Conservation (phyloP, 352 stramenopile genomes). For the Globisporangium abappressorium region DNA sequence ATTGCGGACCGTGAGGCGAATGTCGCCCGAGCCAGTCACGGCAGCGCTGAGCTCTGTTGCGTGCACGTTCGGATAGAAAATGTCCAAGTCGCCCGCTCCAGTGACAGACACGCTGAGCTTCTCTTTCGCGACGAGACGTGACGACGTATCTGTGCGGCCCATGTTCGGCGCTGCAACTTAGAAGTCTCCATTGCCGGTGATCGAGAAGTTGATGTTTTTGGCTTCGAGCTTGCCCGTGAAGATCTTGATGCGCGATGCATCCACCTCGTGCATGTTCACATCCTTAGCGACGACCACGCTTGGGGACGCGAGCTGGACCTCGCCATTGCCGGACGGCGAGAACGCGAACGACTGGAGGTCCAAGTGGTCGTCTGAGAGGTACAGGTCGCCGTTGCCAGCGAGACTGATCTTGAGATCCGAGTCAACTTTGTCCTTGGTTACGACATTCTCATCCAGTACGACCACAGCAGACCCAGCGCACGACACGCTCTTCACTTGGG, state of each 20-base stretch:
- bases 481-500: conserved; percentile 10
- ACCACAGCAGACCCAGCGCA: conserved; percentile 16
- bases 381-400: not conserved
- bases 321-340: not conserved
- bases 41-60: not conserved
- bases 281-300: not conserved
- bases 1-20: not conserved
- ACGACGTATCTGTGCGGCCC: not conserved
- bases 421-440: not conserved
- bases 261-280: not conserved
- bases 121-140: conserved; percentile 1
- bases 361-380: conserved; percentile 3
- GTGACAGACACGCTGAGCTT: not conserved
- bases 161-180: not conserved
- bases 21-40: not conserved
- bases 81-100: not conserved
- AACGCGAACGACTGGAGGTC: conserved; percentile 2
- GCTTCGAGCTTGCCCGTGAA: not conserved
- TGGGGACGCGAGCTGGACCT: not conserved
- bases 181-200: not conserved
- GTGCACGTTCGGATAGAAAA: conserved; percentile 6
- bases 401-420: conserved; percentile 1
- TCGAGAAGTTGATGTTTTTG: not conserved
- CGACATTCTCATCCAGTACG: conserved; percentile 24
- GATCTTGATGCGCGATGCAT: conserved; percentile 1